Evolutionary conservation across 2,329 filamentous ascomycete species (phyloP), one percentile per base, ranked within the genome.

Genomic region (Venturia effusa): DNA sequence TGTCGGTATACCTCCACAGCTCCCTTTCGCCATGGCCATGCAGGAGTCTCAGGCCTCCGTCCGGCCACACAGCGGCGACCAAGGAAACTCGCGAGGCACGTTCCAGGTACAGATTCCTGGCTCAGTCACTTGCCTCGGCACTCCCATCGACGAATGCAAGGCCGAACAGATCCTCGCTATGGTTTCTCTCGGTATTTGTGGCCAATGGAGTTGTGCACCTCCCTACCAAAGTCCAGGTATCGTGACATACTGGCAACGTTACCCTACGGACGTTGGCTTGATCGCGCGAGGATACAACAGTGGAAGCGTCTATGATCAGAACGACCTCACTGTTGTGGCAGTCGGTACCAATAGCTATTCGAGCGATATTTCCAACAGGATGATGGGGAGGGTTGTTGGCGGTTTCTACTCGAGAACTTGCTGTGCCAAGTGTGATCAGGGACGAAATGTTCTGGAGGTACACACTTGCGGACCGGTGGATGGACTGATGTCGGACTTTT

Each of bases 181-280:
- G 51, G 51, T n/a, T 34, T 57, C 51, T 37, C 51, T 57, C 30
- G 51, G 51, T 17, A 22, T 57, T 2, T 57, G 51, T 13, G 51
- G 51, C 17, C 51, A 57, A 57, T 32, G 19, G 27, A 3, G 3
- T 22, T 57, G 51, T 57, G 17, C 27, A 8, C 24, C 51, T 11
- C 51, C 51, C n/a, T 57, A n/a, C 30, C 51, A 57, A 57, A 27
- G 51, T 57, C 51, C 51, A n/a, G 51, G 51, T 11, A 57, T 57
- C 10, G 17, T 11, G 3, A 32, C 51, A 11, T 34, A 57, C 51
- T 57, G 51, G 51, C 27, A n/a, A 19, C 51, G 34, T 11, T 32
- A 57, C 24, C 27, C 27, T 13, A 22, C 15, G 1, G 51, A 19
- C 4, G 34, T 57, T 34, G 51, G 51, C 15, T 34, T 32, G 17